These are phyloP conservation scores for Quercus variabilis DNA, from an alignment of 306 rosid species.

Conservation along the genomic window DNA sequence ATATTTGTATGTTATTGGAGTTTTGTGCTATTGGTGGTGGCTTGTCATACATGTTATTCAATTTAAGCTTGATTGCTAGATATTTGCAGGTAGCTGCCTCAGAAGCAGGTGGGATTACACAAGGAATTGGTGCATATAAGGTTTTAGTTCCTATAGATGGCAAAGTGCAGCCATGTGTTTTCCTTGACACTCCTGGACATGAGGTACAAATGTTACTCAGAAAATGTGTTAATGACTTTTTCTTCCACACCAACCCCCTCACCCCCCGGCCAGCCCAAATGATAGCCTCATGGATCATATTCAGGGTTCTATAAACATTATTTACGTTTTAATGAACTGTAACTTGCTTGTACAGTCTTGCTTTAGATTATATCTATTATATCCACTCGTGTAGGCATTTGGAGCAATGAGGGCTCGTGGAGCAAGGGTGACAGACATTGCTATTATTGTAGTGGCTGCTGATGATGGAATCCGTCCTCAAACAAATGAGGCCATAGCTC, in stretches of 20 bases:
- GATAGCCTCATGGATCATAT: constrained; percentile 7
- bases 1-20: not conserved
- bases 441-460: constrained; percentile 92
- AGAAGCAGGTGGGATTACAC: constrained; percentile 99
- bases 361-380: constrained; percentile 34
- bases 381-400: constrained; percentile 71
- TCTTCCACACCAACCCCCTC: too few species aligned
- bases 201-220: constrained; percentile 52
- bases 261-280: too few species aligned
- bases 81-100: constrained; percentile 88
- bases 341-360: constrained; percentile 20
- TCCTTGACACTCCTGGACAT: constrained; percentile 97
- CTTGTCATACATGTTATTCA: constrained; percentile 10
- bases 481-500: constrained; percentile 98
- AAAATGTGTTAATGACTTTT: not conserved
- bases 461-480: constrained; percentile 99
- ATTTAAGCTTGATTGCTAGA: constrained; percentile 24
- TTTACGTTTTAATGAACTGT: constrained; percentile 8
- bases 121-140: constrained; percentile 95
- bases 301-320: constrained; percentile 5
- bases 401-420: constrained; percentile 99
- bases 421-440: constrained; percentile 96
- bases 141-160: constrained; percentile 89
- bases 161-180: constrained; percentile 76
- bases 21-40: constrained; percentile 1